Base-by-base conservation (phyloP, 768 basidiomycete species). In the Leccinum pellstonianum region DNA sequence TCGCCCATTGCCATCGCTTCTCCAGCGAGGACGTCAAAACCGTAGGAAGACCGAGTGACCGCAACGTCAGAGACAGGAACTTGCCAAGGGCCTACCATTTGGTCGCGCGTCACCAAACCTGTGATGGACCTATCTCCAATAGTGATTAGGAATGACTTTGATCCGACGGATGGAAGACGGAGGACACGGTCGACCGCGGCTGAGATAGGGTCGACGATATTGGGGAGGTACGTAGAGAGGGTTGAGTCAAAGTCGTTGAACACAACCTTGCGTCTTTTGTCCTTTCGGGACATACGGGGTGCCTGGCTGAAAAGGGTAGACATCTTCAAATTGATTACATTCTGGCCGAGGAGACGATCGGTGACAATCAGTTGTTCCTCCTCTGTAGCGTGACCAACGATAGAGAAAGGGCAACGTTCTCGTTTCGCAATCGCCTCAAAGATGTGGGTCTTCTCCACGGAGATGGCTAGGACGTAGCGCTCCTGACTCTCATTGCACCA, bases 401-500 rank as follows among this genome's bases (percentile, higher is more conserved):
- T 78, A 2, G 92, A 90, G 78, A 90, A 98, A 1, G 95, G 96
- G 71, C 94, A 96, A 54, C 97, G 80, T 72, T 99, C 97, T 65
- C 97, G 83, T 70, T 81, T 81, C 3, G 93, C 93, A 48, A 98
- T 87, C 12, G 66, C 76, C 66, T 86, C 86, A 74, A 99, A 98
- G 5, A 76, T 73, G 2, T 76, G 73, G 21, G 86, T 77, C 58
- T 82, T 83, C 17, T 83, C 80, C 2, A 85, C 83, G 1, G 85
- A 83, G 60, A 99, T 83, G 9, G 97, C 97, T 31, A 98, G 82
- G 29, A 98, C 97, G 71, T 98, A 99, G 41, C 97, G 87, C 69
- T 98, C 97, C 77, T 98, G 97, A 64, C 88, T 90, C 76, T 99
- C 97, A 75, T 99, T 99, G 72, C 97, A 98, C 97, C 97, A 99